A percentile compares a stretch with the other conserved stretches of the same genome.
Conservation (phyloP, 805 yeast genomes). For the Candida berthetii region DNA sequence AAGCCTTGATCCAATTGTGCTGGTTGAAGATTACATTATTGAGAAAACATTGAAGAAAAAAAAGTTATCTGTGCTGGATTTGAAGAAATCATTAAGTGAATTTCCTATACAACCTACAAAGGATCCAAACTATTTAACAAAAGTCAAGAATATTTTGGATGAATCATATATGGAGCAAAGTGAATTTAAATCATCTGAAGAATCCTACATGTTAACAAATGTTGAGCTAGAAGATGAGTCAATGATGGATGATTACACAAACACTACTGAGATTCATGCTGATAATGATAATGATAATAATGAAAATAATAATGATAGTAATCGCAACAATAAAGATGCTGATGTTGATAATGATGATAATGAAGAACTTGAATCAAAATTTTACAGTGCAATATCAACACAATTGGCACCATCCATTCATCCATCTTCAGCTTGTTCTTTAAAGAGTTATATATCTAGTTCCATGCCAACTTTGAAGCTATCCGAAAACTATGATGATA, state of each 20-base stretch:
- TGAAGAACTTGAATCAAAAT: too few species aligned
- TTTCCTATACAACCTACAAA: conserved; percentile 1
- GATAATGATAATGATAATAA: too few species aligned
- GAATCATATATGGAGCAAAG: background rate
- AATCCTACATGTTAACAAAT: too few species aligned
- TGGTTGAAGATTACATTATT: conserved; percentile 52
- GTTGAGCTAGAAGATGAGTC: too few species aligned
- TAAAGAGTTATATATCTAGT: background rate
- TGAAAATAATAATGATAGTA: background rate
- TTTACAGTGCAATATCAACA: background rate
- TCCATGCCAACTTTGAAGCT: conserved; percentile 3
- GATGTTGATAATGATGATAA: too few species aligned
- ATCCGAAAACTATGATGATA: conserved; percentile 7
- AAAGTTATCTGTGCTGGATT: conserved; percentile 25
- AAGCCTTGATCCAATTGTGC: conserved; percentile 27
- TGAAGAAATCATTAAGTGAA: conserved; percentile 21
- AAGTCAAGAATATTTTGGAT: conserved; percentile 9
- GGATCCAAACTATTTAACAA: conserved; percentile 6
- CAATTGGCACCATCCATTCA: too few species aligned
- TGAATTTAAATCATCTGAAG: conserved; percentile 1
- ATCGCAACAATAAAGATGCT: background rate
- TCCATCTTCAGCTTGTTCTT: background rate
- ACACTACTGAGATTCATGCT: too few species aligned
- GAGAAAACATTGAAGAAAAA: conserved; percentile 14
- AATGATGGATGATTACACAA: too few species aligned